phyloP scores from a whole-genome alignment of 1,284 basidiomycete species.

The Sporisorium exsertum region DNA sequence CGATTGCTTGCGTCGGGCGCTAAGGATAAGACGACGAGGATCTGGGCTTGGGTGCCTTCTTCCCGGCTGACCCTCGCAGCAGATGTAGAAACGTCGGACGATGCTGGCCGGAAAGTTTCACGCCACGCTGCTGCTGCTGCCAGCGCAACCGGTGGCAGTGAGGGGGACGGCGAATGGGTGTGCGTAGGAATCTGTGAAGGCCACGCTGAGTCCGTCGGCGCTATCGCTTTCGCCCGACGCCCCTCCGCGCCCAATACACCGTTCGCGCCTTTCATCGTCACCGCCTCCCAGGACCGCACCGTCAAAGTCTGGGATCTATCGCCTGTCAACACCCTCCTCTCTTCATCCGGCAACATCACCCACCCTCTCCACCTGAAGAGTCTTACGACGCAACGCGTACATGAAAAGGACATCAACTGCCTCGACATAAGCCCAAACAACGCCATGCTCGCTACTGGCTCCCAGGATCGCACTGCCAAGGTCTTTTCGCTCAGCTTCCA shows the following conservation, averaged over 20 bases:
- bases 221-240: slow-evolving; percentile 77
- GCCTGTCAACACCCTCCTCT: slow-evolving; percentile 32
- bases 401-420: slow-evolving; percentile 99
- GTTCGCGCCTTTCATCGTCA: slow-evolving; percentile 74
- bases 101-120: slow-evolving; percentile 16
- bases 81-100: neutral
- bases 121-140: neutral
- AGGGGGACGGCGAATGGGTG: slow-evolving; percentile 74
- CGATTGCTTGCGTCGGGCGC: slow-evolving; percentile 86
- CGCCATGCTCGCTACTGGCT: slow-evolving; percentile 87
- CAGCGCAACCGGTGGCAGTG: slow-evolving; percentile 51
- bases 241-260: slow-evolving; percentile 16
- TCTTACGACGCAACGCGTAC: slow-evolving; percentile 88
- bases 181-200: slow-evolving; percentile 91
- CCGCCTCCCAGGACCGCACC: slow-evolving; percentile 94
- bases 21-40: slow-evolving; percentile 87
- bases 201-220: slow-evolving; percentile 93
- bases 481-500: slow-evolving; percentile 82
- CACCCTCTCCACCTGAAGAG: slow-evolving; percentile 75
- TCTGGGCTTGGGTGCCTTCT: slow-evolving; percentile 76
- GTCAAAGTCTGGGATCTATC: slow-evolving; percentile 94
- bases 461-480: slow-evolving; percentile 94
- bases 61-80: slow-evolving; percentile 6
- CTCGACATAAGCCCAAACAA: slow-evolving; percentile 94
- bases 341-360: neutral